These are phyloP conservation scores for Elsinoe australis DNA, from an alignment of 2,329 filamentous ascomycete species.

Conservation along the genomic window DNA sequence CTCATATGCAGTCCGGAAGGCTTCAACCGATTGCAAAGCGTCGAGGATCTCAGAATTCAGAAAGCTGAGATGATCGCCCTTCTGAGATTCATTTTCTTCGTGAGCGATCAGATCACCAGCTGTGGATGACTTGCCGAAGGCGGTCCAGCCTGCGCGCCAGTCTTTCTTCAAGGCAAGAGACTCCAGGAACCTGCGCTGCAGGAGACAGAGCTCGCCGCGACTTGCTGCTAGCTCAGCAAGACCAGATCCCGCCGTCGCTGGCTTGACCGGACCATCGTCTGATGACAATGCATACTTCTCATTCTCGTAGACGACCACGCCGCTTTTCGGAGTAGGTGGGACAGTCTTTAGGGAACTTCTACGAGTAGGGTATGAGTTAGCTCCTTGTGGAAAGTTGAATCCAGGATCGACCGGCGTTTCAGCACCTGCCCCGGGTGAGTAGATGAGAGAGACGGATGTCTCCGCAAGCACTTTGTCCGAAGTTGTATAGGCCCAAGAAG, in stretches of 20 bases:
- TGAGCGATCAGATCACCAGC: constrained; percentile 26
- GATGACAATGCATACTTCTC: constrained; percentile 21
- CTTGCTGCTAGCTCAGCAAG: constrained; percentile 74
- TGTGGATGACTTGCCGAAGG: constrained; percentile 24
- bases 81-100: not conserved
- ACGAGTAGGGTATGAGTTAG: constrained; percentile 19
- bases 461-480: constrained; percentile 70
- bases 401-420: not conserved
- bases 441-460: constrained; percentile 60
- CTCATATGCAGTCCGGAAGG: constrained; percentile 38
- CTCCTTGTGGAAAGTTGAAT: constrained; percentile 22
- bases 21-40: constrained; percentile 31
- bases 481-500: constrained; percentile 70
- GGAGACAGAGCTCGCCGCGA: constrained; percentile 70
- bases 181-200: constrained; percentile 74
- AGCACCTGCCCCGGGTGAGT: constrained; percentile 46
- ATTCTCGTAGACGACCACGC: constrained; percentile 30
- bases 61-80: constrained; percentile 6
- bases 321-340: constrained; percentile 1
- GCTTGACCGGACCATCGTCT: constrained; percentile 18
- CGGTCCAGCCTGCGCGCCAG: constrained; percentile 70
- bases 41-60: constrained; percentile 26
- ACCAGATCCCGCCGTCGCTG: constrained; percentile 33
- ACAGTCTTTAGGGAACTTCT: constrained; percentile 19
- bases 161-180: constrained; percentile 61